Conservation (phyloP, 192 early-diverging fungal genomes). For the Gorgonomyces haynaldii region DNA sequence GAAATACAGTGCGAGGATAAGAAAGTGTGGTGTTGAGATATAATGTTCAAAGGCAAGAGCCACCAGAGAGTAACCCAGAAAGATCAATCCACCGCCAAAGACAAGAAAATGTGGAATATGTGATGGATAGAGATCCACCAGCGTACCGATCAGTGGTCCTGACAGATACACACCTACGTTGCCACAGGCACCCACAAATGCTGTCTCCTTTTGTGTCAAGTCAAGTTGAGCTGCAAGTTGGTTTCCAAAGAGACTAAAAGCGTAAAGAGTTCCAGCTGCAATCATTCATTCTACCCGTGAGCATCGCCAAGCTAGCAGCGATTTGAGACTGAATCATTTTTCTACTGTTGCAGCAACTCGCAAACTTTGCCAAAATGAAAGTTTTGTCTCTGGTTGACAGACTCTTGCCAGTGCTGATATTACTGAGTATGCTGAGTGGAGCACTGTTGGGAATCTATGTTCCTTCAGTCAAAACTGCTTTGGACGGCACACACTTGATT, state of each 20-base stretch:
- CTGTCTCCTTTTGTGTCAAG: conserved; percentile 2
- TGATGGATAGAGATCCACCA: not conserved
- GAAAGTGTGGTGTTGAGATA: conserved; percentile 5
- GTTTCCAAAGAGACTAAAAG: conserved; percentile 11
- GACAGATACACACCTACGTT: conserved; percentile 5
- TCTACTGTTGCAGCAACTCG: too few species aligned
- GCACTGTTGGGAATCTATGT: conserved; percentile 50
- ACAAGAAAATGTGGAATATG: not conserved
- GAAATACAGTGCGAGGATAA: conserved; percentile 6
- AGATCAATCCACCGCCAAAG: conserved; percentile 3
- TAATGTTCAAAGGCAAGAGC: not conserved
- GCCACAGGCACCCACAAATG: conserved; percentile 10
- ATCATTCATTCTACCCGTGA: too few species aligned
- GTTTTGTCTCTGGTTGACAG: conserved; percentile 4
- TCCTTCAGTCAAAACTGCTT: conserved; percentile 30
- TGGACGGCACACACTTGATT: conserved; percentile 44
- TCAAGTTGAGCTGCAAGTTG: conserved; percentile 6
- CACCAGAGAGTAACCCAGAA: conserved; percentile 1
- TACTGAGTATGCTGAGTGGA: conserved; percentile 38
- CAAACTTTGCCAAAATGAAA: too few species aligned
- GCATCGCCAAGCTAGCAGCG: too few species aligned
- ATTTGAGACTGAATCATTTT: too few species aligned
- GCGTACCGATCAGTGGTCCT: not conserved
- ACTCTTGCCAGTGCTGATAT: not conserved
- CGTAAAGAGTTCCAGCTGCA: conserved; percentile 1